Percentiles rank a stretch among this genome's conserved stretches.
Conservation (phyloP, 2,329 filamentous ascomycete genomes). For the Plenodomus lindquistii region DNA sequence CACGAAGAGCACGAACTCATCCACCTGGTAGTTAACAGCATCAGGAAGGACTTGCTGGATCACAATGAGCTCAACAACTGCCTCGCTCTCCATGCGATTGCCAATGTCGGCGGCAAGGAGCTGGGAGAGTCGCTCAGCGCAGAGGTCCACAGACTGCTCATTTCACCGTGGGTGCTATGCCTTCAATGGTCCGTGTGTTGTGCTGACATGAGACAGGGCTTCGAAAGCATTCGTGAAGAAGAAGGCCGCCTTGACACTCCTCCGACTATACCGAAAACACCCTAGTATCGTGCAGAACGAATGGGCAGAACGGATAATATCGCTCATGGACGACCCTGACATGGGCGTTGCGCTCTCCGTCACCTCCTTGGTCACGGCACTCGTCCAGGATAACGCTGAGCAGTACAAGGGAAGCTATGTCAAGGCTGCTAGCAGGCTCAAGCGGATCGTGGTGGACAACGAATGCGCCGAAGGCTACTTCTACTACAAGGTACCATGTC, state of each 20-base stretch:
- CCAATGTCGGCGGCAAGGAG: conserved; percentile 93
- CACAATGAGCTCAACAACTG: conserved; percentile 98
- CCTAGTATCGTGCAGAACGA: conserved; percentile 92
- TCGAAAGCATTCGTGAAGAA: conserved; percentile 99
- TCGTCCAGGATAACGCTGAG: conserved; percentile 92
- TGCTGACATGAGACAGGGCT: conserved; percentile 53
- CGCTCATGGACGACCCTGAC: conserved; percentile 96
- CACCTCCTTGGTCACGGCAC: conserved; percentile 90
- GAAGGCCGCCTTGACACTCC: conserved; percentile 91
- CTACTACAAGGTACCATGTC: conserved; percentile 99
- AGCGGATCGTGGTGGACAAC: conserved; percentile 86
- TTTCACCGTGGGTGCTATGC: conserved; percentile 75
- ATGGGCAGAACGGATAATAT: conserved; percentile 97
- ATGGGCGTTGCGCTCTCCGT: conserved; percentile 94
- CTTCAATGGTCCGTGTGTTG: neutral
- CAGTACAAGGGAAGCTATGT: conserved; percentile 93
- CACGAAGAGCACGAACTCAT: conserved; percentile 96
- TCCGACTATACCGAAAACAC: conserved; percentile 92
- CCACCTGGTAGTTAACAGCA: conserved; percentile 96
- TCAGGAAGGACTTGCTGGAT: conserved; percentile 91
- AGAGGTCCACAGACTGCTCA: conserved; percentile 91
- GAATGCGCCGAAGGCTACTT: conserved; percentile 91
- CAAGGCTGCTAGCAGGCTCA: conserved; percentile 87
- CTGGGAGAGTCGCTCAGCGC: conserved; percentile 93
- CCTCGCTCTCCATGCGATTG: conserved; percentile 92